Base-by-base conservation (phyloP, 164 flowering plant species). In the Chloranthus sessilifolius region DNA sequence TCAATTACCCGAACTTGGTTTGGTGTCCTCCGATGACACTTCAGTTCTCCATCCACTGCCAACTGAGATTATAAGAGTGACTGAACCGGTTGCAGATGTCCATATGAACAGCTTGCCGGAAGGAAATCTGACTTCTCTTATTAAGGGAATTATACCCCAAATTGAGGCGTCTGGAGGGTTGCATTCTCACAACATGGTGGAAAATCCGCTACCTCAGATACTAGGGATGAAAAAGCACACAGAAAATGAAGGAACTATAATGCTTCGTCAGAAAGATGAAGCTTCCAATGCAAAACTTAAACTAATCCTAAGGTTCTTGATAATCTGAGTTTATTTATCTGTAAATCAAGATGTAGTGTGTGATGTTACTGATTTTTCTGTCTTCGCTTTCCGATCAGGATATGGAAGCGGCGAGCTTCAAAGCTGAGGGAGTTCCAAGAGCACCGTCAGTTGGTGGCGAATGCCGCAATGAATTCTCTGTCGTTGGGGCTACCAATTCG, bases 401-500 rank as follows among this genome's bases (percentile, higher is more conserved):
- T 71, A 55, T 94, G 99, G 99, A 87, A 64, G 58, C 74, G 90
- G 27, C 74, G 80, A 7, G 25, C 81, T 37, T 48, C 54, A 38
- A 83, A 64, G 69, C 65, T 37, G 42, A 87, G 62, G 63, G 74
- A 70, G 38, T 37, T 74, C 26, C 89, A 90, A 7, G 83, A 87
- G 65, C 77, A 70, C 48, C 81, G 73, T 47, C 72, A 74, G 43
- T 27, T 75, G 49, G 82, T 83, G 44, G 81, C 95, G 44, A 69
- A 51, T 64, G 87, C 86, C 51, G 99, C 99, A 27, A 35, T 87
- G 43, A 70, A 60, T 76, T 81, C 70, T 0, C 64, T 94, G 30
- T 68, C 96, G 24, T 20, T 87, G 64, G 99, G 99, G 15, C 79
- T 76, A 38, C 84, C 82, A 41, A 68, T 89, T 60, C 71, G 56